Conservation (phyloP, 768 basidiomycete species). For the Naganishia vaughanmartiniae region DNA sequence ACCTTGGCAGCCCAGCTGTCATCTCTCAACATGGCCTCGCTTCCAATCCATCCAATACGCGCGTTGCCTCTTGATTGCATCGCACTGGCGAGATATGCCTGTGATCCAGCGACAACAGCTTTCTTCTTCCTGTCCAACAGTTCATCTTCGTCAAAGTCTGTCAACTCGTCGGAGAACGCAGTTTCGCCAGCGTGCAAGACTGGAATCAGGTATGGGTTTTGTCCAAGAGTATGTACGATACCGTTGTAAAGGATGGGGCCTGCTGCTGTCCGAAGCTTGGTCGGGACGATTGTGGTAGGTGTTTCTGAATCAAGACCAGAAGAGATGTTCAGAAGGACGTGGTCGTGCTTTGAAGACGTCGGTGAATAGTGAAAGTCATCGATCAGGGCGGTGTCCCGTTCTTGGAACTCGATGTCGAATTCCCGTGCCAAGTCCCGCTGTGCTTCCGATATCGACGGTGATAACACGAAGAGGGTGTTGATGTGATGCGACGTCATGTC, state of each 20-base stretch:
- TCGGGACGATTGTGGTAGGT: conserved; percentile 34
- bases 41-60: conserved; percentile 76
- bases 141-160: conserved; percentile 62
- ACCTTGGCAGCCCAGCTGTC: conserved; percentile 65
- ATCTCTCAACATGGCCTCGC: conserved; percentile 75
- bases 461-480: conserved; percentile 80
- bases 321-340: conserved; percentile 71
- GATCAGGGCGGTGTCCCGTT: conserved; percentile 75
- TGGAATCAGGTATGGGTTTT: conserved; percentile 69
- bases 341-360: conserved; percentile 58
- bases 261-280: conserved; percentile 30
- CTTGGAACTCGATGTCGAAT: conserved; percentile 84
- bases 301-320: conserved; percentile 64
- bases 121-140: conserved; percentile 59
- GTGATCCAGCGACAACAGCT: conserved; percentile 70
- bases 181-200: conserved; percentile 69
- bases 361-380: conserved; percentile 80
- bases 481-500: conserved; percentile 58
- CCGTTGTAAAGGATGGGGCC: conserved; percentile 37
- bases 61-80: conserved; percentile 81
- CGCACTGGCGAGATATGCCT: conserved; percentile 74
- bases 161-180: conserved; percentile 50
- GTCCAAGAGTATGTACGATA: conserved; percentile 39
- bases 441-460: conserved; percentile 59
- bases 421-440: conserved; percentile 81